Evolutionary conservation across 2,329 filamentous ascomycete genomes (phyloP).

Genomic region (Alternaria metachromatica): DNA sequence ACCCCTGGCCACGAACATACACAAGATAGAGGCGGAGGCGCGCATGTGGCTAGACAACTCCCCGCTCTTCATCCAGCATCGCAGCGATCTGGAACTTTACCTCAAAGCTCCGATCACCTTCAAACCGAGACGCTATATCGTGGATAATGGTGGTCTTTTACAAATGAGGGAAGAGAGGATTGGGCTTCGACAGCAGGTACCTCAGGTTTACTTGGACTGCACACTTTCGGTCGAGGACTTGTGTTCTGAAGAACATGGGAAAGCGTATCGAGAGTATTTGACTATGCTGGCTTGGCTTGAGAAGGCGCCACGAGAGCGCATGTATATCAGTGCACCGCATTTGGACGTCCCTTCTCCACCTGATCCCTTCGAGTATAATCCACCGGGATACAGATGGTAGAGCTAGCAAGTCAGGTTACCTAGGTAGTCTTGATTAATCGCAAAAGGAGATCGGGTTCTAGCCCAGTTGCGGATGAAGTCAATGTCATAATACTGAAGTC

Average conservation of each 20-base stretch:
- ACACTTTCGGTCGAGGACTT: not conserved
- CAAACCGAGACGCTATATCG: not conserved
- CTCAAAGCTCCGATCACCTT: not conserved
- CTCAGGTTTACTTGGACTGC: not conserved
- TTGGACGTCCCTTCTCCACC: not conserved
- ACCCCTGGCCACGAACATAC: not conserved
- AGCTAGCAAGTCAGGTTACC: too few species aligned
- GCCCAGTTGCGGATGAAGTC: too few species aligned
- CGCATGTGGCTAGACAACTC: not conserved
- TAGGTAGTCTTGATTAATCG: too few species aligned
- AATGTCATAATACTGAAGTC: too few species aligned
- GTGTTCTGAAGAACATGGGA: not conserved
- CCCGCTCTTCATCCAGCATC: not conserved
- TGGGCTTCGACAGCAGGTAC: not conserved
- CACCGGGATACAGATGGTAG: not conserved
- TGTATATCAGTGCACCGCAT: not conserved
- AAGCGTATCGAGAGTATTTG: not conserved
- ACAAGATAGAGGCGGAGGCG: not conserved
- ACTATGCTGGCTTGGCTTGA: not conserved
- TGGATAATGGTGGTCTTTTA: not conserved
- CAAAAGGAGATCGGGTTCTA: too few species aligned
- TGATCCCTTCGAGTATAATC: not conserved
- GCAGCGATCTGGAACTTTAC: not conserved
- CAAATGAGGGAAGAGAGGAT: not conserved
- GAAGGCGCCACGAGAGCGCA: not conserved